Percentiles rank a stretch among this genome's conserved stretches.
Evolutionary conservation across 2,329 filamentous ascomycete genomes (phyloP).

Genomic region (Hypoxylon sp.): DNA sequence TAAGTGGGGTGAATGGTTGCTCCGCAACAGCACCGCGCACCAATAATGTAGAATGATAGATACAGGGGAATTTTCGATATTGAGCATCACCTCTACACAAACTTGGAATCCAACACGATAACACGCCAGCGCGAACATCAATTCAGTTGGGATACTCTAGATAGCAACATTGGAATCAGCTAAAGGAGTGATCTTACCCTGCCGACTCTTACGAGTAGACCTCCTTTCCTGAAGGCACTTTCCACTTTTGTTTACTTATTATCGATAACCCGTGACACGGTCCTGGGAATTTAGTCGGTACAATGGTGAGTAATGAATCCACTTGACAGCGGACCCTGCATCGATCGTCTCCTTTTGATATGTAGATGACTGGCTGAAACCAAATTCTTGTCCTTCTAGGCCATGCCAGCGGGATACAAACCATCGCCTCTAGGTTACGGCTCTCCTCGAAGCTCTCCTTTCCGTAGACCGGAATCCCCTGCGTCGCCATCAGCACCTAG

Average conservation of each 20-base stretch:
- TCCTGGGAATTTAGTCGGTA: conserved; percentile 41
- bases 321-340: conserved; percentile 45
- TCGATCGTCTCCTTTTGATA: conserved; percentile 36
- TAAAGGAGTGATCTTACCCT: neutral
- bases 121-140: neutral
- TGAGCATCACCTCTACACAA: conserved; percentile 13
- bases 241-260: conserved; percentile 41
- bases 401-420: conserved; percentile 73
- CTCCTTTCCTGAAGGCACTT: neutral
- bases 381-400: conserved; percentile 56
- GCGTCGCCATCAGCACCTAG: conserved; percentile 76
- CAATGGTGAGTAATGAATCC: conserved; percentile 50
- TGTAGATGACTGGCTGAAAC: conserved; percentile 34
- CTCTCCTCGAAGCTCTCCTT: conserved; percentile 76
- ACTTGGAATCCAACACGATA: conserved; percentile 19
- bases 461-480: conserved; percentile 73
- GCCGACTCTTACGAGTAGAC: conserved; percentile 7
- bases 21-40: conserved; percentile 31
- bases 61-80: conserved; percentile 7
- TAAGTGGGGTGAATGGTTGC: conserved; percentile 38
- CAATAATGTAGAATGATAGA: conserved; percentile 15
- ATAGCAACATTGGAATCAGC: neutral
- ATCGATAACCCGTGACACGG: conserved; percentile 28
- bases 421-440: conserved; percentile 80
- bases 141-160: conserved; percentile 3